phyloP scores from a whole-genome alignment of 163 green algal genomes.

The Volvox carteri region DNA sequence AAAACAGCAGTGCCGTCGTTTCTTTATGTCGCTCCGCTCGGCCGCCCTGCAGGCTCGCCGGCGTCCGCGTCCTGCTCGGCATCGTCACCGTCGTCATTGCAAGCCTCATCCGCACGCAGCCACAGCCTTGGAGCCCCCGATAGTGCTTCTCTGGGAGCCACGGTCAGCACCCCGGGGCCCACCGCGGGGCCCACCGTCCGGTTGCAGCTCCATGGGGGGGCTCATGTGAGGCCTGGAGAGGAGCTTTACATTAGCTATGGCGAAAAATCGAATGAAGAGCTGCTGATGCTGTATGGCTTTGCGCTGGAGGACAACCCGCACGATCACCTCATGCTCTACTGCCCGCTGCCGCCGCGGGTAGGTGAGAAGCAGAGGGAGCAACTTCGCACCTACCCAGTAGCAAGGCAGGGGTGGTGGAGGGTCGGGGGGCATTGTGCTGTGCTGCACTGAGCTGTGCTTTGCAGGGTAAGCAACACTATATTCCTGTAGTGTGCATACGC shows the following conservation, averaged over 20 bases:
- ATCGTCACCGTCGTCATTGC: too few species aligned
- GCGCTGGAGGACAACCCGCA: constrained; percentile 68
- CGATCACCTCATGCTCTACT: constrained; percentile 81
- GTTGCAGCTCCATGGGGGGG: constrained; percentile 62
- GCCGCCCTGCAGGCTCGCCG: neutral
- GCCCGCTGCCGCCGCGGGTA: constrained; percentile 69
- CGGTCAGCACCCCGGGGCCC: neutral
- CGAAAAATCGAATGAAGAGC: constrained; percentile 89
- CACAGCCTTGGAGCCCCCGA: too few species aligned
- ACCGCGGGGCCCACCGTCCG: neutral
- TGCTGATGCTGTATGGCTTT: constrained; percentile 92
- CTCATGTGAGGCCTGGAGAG: constrained; percentile 49
- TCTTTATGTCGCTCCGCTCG: neutral
- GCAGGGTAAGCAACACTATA: too few species aligned
- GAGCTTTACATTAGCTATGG: constrained; percentile 89
- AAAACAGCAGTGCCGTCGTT: too few species aligned
- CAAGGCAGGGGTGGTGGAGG: too few species aligned
- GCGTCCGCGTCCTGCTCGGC: neutral
- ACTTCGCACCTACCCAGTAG: too few species aligned
- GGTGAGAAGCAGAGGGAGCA: too few species aligned
- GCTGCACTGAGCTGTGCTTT: too few species aligned
- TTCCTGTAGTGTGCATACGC: too few species aligned
- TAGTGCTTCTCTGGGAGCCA: neutral
- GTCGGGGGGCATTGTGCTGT: too few species aligned
- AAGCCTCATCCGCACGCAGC: too few species aligned